These are phyloP conservation scores for Solanum verrucosum DNA, from an alignment of 257 asterid species.

Conservation along the genomic window DNA sequence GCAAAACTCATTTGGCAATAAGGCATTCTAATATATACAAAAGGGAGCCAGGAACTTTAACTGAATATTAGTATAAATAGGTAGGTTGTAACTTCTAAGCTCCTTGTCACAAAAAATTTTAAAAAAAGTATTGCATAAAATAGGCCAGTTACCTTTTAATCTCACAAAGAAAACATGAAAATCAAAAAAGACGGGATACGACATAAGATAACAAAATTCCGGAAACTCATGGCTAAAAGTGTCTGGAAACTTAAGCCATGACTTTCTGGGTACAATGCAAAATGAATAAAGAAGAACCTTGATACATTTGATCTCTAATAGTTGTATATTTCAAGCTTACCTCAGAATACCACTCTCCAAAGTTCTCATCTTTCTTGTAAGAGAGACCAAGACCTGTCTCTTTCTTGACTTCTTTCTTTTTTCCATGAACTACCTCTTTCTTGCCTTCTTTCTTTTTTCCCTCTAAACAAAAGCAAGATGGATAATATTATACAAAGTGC, in stretches of 20 bases:
- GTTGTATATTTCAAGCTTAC: slow-evolving; percentile 19
- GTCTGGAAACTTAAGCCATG: not conserved
- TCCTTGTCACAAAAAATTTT: not conserved
- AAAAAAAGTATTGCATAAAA: not conserved
- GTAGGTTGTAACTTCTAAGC: not conserved
- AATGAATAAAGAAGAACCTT: not conserved
- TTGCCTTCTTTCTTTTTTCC: slow-evolving; percentile 87
- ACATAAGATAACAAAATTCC: not conserved
- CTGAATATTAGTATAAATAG: not conserved
- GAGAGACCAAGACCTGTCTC: slow-evolving; percentile 96
- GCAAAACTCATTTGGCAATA: not conserved
- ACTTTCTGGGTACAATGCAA: not conserved
- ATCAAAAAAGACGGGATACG: not conserved
- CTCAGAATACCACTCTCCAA: slow-evolving; percentile 99
- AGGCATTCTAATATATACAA: not conserved
- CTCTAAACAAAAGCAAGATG: slow-evolving; percentile 26
- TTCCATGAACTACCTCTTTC: slow-evolving; percentile 84
- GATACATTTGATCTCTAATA: not conserved
- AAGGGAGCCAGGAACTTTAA: not conserved
- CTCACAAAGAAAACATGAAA: not conserved
- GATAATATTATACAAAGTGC: not conserved
- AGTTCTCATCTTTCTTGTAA: slow-evolving; percentile 80
- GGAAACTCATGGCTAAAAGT: not conserved
- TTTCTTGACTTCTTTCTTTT: slow-evolving; percentile 69
- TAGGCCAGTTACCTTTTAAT: not conserved